Conservation (phyloP, 164 flowering plant genomes). For the Tetrastigma voinierianum region DNA sequence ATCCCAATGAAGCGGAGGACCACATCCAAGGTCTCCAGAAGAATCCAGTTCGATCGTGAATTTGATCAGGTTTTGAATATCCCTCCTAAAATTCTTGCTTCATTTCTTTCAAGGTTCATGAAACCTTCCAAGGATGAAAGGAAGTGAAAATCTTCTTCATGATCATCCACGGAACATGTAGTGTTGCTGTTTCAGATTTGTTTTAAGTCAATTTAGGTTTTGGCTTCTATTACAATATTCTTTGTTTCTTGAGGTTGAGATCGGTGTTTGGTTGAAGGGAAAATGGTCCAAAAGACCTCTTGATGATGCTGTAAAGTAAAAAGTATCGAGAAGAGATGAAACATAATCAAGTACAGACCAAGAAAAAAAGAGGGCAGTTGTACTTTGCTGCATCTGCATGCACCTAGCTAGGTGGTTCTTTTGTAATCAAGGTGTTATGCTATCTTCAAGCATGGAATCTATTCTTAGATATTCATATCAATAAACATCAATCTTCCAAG, state of each 20-base stretch:
- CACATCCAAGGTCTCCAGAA: neutral
- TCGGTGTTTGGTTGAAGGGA: neutral
- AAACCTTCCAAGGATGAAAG: constrained; percentile 11
- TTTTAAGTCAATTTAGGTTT: no score
- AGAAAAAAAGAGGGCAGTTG: neutral
- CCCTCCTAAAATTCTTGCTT: constrained; percentile 6
- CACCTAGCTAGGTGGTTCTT: no score
- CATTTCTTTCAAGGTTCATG: constrained; percentile 8
- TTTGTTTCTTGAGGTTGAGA: neutral
- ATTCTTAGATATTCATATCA: constrained; percentile 7
- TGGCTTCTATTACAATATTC: no score
- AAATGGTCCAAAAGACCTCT: no score
- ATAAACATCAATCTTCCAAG: neutral
- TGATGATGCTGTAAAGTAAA: constrained; percentile 8
- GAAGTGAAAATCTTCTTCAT: neutral
- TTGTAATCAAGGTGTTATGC: constrained; percentile 21
- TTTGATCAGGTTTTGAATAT: constrained; percentile 15
- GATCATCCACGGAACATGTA: neutral
- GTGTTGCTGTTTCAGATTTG: no score
- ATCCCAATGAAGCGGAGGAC: constrained; percentile 16
- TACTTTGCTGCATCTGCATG: neutral
- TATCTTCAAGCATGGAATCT: neutral
- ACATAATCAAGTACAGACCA: neutral
- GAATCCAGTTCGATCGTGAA: constrained; percentile 8
- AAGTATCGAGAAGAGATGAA: neutral